Conservation (phyloP, 345 rosid species). For the Salix brachista region DNA sequence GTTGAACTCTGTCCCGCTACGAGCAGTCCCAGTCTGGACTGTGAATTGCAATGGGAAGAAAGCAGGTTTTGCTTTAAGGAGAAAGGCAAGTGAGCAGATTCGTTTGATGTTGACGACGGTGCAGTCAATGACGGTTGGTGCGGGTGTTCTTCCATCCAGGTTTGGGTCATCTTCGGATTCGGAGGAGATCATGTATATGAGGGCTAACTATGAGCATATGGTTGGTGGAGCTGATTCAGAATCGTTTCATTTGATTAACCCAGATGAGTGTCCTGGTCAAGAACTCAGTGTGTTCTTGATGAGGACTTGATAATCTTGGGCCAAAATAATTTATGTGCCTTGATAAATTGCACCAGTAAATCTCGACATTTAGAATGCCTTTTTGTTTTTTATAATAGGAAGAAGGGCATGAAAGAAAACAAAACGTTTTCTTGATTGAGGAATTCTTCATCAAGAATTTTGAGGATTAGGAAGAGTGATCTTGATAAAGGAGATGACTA, state of each 20-base stretch:
- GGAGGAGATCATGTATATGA: slow-evolving; percentile 75
- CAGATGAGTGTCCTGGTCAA: slow-evolving; percentile 65
- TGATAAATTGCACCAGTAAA: neutral
- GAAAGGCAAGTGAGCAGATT: slow-evolving; percentile 44
- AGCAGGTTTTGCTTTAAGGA: slow-evolving; percentile 56
- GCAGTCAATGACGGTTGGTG: slow-evolving; percentile 76
- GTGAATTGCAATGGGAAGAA: slow-evolving; percentile 65
- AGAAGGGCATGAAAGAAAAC: slow-evolving; percentile 10
- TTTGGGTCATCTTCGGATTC: slow-evolving; percentile 34
- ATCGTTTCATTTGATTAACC: slow-evolving; percentile 78
- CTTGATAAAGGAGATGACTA: neutral
- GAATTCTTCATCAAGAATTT: slow-evolving; percentile 22
- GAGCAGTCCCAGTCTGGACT: slow-evolving; percentile 67
- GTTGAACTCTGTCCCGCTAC: slow-evolving; percentile 43
- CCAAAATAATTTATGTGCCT: neutral
- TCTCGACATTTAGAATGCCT: no score
- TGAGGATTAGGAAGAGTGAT: neutral
- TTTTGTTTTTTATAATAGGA: neutral
- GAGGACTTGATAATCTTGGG: slow-evolving; percentile 28
- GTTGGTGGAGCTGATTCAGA: slow-evolving; percentile 69
- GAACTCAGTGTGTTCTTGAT: slow-evolving; percentile 87
- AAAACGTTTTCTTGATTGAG: slow-evolving; percentile 14
- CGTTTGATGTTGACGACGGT: slow-evolving; percentile 55
- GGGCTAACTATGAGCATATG: slow-evolving; percentile 80
- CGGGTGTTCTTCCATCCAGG: slow-evolving; percentile 61